Percentiles rank a stretch among this genome's conserved stretches.
These are phyloP conservation scores for Camellia oleifera DNA, from an alignment of 179 eudicot species.

Conservation along the genomic window DNA sequence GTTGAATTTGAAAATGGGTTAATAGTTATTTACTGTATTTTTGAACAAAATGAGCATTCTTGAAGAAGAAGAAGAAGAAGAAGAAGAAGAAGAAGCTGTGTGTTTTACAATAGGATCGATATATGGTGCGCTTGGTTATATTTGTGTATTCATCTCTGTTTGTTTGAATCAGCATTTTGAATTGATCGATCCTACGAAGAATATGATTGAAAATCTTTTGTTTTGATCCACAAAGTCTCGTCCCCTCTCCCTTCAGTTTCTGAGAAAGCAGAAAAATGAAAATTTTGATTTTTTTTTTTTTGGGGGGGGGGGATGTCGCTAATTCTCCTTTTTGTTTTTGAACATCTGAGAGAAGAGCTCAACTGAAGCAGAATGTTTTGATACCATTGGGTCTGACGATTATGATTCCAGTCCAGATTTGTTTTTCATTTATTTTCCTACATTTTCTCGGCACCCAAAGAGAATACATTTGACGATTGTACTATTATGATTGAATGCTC, in stretches of 20 bases:
- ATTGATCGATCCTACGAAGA: neutral
- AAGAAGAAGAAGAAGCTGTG: too few species aligned
- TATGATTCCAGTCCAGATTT: neutral
- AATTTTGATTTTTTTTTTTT: neutral
- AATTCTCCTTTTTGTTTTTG: neutral
- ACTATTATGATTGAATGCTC: neutral
- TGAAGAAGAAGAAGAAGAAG: too few species aligned
- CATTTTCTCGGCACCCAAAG: neutral
- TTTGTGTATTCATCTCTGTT: too few species aligned
- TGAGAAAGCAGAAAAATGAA: slow-evolving; percentile 43
- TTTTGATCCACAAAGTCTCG: neutral
- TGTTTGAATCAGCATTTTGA: too few species aligned
- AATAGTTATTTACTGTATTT: too few species aligned
- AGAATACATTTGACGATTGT: neutral
- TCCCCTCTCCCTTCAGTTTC: neutral
- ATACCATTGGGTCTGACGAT: neutral
- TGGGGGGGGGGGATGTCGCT: neutral
- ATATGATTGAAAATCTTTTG: neutral
- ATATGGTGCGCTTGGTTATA: too few species aligned
- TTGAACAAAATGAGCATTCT: too few species aligned
- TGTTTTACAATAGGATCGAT: too few species aligned
- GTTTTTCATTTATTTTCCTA: neutral
- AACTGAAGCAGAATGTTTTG: neutral
- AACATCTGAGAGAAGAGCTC: neutral
- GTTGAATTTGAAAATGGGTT: too few species aligned